phyloP scores from a whole-genome alignment of 805 yeast genomes.

The Zygosaccharomyces pseudorouxii region DNA sequence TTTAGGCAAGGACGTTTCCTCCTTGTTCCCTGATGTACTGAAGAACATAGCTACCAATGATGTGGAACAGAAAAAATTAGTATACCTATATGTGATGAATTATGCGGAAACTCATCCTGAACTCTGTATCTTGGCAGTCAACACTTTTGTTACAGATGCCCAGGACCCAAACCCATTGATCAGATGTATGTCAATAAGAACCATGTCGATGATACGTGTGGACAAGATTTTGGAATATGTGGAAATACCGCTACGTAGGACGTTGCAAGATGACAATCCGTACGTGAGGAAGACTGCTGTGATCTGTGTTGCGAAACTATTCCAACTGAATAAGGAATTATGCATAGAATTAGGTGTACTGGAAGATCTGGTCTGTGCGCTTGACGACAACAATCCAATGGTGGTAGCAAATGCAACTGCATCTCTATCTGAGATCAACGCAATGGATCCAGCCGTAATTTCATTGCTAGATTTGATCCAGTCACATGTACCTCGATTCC shows the following conservation, averaged over 20 bases:
- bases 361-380: slow-evolving; percentile 56
- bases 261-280: slow-evolving; percentile 89
- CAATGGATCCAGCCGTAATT: slow-evolving; percentile 51
- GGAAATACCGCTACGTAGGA: slow-evolving; percentile 81
- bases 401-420: slow-evolving; percentile 93
- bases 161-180: slow-evolving; percentile 96
- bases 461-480: slow-evolving; percentile 38
- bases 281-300: slow-evolving; percentile 98
- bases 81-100: slow-evolving; percentile 91
- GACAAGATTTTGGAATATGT: slow-evolving; percentile 93
- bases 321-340: slow-evolving; percentile 73
- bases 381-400: slow-evolving; percentile 91
- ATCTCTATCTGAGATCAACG: slow-evolving; percentile 78
- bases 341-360: slow-evolving; percentile 87
- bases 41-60: slow-evolving; percentile 97
- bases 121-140: slow-evolving; percentile 90
- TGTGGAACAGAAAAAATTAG: slow-evolving; percentile 92
- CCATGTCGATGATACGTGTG: slow-evolving; percentile 97
- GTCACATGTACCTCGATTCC: slow-evolving; percentile 51
- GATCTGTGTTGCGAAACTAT: slow-evolving; percentile 91
- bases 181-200: slow-evolving; percentile 91
- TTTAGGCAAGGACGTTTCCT: slow-evolving; percentile 91
- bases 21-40: slow-evolving; percentile 90
- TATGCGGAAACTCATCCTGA: slow-evolving; percentile 97
- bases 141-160: slow-evolving; percentile 91